Evolutionary conservation across 345 rosid species (phyloP), one percentile per base, ranked within the genome.

Genomic region (Boechera divaricarpa): DNA sequence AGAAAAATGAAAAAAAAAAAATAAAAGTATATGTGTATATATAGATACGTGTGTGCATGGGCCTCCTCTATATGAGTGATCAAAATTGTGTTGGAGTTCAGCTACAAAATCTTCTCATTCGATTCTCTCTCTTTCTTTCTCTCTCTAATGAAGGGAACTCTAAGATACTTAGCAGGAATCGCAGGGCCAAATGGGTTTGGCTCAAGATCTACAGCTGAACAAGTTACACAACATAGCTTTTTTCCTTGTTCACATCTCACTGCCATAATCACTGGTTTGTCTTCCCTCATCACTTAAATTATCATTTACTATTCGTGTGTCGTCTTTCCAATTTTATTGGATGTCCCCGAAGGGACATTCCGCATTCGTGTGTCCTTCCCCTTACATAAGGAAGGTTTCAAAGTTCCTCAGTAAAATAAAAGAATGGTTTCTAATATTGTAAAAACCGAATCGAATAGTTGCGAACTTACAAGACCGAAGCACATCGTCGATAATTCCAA

Each of bases 181-280:
- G 93, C 95, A 38, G 98, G 97, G n/a, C 91, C 98, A 12, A 94
- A 95, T 69, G 98, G 97, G 44, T 92, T 82, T 85, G 97, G 98
- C 82, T 94, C 98, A 10, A 90, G 85, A 54, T 83, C 98, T 24
- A 92, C 97, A 7, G 97, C 98, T 63, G 92, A 92, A 42, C 89
- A 88, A 83, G 97, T 92, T 69, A 84, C 91, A 28, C 77, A 79
- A 42, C 75, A 80, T 67, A 82, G 26, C 44, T 56, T 69, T 53
- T 33, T 42, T 1, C 9, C 67, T 45, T 72, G 82, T 65, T 59
- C 79, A 69, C 78, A 76, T 70, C 77, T 80, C 84, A 41, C 78
- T 85, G 74, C 75, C 49, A 68, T 74, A 29, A 79, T 79, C 67
- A 79, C 82, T 45, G 82, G 82, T 79, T 79, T 54, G 82, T 60